Base-by-base conservation (phyloP, 257 asterid genomes). In the Primulina eburnea region DNA sequence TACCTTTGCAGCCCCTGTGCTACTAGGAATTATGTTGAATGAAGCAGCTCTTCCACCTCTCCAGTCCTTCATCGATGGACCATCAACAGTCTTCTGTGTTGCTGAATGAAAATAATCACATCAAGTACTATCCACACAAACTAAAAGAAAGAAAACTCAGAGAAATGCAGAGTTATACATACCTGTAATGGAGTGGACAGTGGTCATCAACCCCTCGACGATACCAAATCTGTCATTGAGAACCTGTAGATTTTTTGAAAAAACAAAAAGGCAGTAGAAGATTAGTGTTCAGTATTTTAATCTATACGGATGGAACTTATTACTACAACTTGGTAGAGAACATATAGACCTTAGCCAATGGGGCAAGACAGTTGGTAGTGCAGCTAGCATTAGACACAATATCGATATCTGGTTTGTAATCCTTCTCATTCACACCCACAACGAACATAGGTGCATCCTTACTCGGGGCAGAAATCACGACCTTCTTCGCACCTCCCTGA, bases 301-400 rank as follows among this genome's bases (percentile, higher is more conserved):
- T 34, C 8, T 60, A 59, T 55, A 21, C 8, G 6, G 32, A 50
- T 59, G 21, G 26, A 58, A 72, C 32, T 30, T 40, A 21, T 32
- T 33, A 24, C 53, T 64, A 6, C 34, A 29, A 65, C 7, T 30
- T 30, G 47, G 32, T 26, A 67, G 62, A 47, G 29, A 8, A 34
- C 38, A 34, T 34, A 50, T 40, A 28, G 4, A 88, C 94, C 92
- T 90, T 88, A 14, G 97, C 95, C 68, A 90, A 55, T 63, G 95
- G 97, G 70, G 97, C 97, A 63, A 88, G 87, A 67, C 96, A 88
- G 72, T 90, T 90, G 73, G 96, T 90, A 38, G 97, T 90, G 80
- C 97, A 90, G 71, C 97, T 90, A 70, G 96, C 97, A 77, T 90
- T 90, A 18, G 97, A 90, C 60, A 90, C 96, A 67, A 90, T 90